These are phyloP conservation scores for Trametes cingulata DNA, from an alignment of 768 basidiomycete genomes.

Conservation along the genomic window DNA sequence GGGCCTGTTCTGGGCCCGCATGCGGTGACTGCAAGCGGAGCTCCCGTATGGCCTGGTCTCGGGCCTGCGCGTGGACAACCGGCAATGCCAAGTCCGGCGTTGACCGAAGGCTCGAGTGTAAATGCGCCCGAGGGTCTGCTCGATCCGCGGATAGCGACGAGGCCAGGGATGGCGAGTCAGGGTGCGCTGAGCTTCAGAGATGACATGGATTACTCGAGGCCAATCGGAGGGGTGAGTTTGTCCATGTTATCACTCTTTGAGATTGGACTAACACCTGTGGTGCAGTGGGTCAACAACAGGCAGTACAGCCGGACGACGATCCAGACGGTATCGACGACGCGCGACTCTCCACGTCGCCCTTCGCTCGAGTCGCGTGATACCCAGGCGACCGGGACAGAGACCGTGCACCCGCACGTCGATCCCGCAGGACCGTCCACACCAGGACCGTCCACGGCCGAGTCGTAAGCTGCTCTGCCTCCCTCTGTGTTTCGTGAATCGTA, in stretches of 20 bases:
- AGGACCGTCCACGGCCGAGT: neutral
- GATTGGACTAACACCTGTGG: neutral
- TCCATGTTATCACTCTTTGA: neutral
- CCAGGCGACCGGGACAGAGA: neutral
- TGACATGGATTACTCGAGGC: slow-evolving; percentile 32
- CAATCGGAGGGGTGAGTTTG: slow-evolving; percentile 29
- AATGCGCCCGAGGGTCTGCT: slow-evolving; percentile 29
- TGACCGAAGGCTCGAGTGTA: slow-evolving; percentile 26
- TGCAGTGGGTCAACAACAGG: slow-evolving; percentile 25
- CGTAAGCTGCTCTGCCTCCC: neutral
- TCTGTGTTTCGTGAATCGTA: neutral
- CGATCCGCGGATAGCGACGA: slow-evolving; percentile 21
- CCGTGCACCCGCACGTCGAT: neutral
- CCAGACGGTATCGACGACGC: slow-evolving; percentile 19
- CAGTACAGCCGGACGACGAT: slow-evolving; percentile 27
- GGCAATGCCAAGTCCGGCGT: slow-evolving; percentile 27
- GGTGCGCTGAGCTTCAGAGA: slow-evolving; percentile 31
- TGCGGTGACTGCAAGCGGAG: neutral
- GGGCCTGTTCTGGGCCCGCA: neutral
- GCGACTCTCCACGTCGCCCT: neutral
- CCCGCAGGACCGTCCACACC: neutral
- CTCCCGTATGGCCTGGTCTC: slow-evolving; percentile 22
- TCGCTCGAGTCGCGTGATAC: slow-evolving; percentile 14
- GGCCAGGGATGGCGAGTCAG: slow-evolving; percentile 26
- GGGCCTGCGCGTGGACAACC: slow-evolving; percentile 7